Evolutionary conservation across 495 filamentous ascomycete species (phyloP).

Genomic region (Xylaria acuta): DNA sequence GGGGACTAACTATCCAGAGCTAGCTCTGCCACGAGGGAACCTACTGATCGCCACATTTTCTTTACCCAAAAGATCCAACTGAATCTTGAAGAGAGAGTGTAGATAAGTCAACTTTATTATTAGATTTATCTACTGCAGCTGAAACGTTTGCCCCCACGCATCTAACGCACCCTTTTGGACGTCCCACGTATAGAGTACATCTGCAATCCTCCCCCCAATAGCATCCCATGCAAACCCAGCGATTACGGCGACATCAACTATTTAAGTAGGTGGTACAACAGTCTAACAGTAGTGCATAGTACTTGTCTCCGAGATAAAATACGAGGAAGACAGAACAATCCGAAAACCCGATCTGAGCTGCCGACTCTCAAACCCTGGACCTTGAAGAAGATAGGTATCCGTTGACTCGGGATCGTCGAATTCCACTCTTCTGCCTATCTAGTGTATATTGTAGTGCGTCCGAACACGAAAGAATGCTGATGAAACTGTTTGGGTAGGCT

Average conservation of each 20-base stretch:
- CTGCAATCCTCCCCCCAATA: not conserved
- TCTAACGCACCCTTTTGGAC: not conserved
- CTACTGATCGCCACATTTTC: conserved; percentile 17
- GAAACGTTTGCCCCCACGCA: conserved; percentile 16
- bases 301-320: conserved; percentile 3
- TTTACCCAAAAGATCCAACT: not conserved
- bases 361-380: conserved; percentile 6
- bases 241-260: not conserved
- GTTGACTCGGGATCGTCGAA: conserved; percentile 12
- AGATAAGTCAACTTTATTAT: conserved; percentile 10
- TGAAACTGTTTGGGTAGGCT: not conserved
- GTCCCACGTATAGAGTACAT: not conserved
- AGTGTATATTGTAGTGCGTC: not conserved
- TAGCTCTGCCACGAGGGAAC: conserved; percentile 3
- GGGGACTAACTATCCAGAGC: not conserved
- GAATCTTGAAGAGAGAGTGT: not conserved
- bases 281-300: not conserved
- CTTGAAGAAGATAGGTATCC: conserved; percentile 8
- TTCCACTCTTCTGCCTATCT: not conserved
- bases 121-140: conserved; percentile 12
- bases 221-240: not conserved
- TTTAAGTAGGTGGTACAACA: not conserved
- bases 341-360: conserved; percentile 3
- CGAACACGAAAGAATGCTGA: not conserved
- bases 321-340: not conserved